Base-by-base conservation (phyloP, 345 rosid genomes). In the Sonneratia alba region DNA sequence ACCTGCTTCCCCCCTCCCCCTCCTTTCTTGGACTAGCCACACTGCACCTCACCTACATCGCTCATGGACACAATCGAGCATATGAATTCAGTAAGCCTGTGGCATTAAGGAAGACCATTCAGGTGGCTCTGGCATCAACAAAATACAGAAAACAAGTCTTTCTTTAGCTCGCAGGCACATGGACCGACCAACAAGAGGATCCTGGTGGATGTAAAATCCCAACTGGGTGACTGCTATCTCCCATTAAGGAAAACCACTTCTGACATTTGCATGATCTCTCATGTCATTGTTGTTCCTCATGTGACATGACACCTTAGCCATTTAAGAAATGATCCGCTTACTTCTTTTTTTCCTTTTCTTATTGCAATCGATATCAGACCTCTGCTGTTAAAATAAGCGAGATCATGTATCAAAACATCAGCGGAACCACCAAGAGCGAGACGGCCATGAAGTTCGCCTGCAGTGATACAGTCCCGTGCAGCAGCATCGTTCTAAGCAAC, bases 381-480 rank as follows among this genome's bases (percentile, higher is more conserved):
- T 82, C 96, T 7, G 98, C 96, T 1, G 98, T 96, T 27, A 75
- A 91, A 43, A 77, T 96, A 67, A 85, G 91, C 43, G 80, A 96
- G 86, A 84, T 92, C 70, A 88, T 92, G 91, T 96, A 92, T 83
- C 94, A 86, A 40, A 92, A 90, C 85, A 73, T 95, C 69, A 88
- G 79, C 3, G 98, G 97, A 73, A 92, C 94, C 8, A 89, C 99
- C 27, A 84, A 70, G 71, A 92, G 91, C 72, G 70, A 76, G 37
- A 75, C 83, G 66, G 98, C 99, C 43, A 92, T 96, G 82, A 89
- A 86, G 71, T 95, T 95, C 62, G 90, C 97, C 2, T 96, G 98
- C 75, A 92, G 99, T 51, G 94, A 96, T 81, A 76, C 99, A 1
- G 89, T 88, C 21, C 98, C 99, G 36, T 92, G 98, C 77, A 88